Base-by-base conservation (phyloP, 2,329 filamentous ascomycete genomes). In the Penicillium sp. region DNA sequence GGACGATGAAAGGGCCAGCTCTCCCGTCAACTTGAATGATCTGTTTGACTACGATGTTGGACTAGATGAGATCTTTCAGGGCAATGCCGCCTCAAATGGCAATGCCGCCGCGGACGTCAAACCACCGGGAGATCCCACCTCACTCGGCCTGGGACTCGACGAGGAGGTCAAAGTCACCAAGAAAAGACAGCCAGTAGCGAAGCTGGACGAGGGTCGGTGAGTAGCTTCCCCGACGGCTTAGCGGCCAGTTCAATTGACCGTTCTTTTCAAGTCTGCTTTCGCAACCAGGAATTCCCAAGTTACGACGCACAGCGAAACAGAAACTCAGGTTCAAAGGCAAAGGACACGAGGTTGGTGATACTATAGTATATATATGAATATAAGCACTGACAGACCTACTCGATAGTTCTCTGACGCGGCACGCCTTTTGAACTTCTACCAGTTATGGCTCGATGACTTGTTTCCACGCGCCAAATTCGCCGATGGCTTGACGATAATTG, bases 381-480 rank as follows among this genome's bases (percentile, higher is more conserved):
- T 30, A 53, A 22, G 28, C 38, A 52, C 49, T 59, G 22, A 58
- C 49, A 54, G 9, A 20, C 27, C 7, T 44, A 41, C 22, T 43
- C 4, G 30, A 1, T 48, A 92, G 86, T 97, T 94, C 72, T 86
- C 88, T 16, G 94, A 99, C 67, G 84, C 91, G 10, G 82, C 86
- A 0, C 84, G 86, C 14, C 80, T 99, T 22, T 79, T 99, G 43
- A 90, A 89, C 22, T 89, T 95, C 68, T 99, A 97, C 68, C 94
- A 97, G 69, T 74, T 96, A 50, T 99, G 94, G 94, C 87, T 99
- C 2, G 92, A 99, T 72, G 91, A 96, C 66, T 79, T 99, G 11
- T 99, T 92, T 66, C 94, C 94, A 11, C 91, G 95, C 66, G 94
- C 92, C 5, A 92, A 91, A 65, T 99, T 99, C 65, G 82, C 89